Percentiles rank a stretch among this genome's conserved stretches.
Conservation (phyloP, 1,284 basidiomycete species). For the Fistulinella cinereoalba region DNA sequence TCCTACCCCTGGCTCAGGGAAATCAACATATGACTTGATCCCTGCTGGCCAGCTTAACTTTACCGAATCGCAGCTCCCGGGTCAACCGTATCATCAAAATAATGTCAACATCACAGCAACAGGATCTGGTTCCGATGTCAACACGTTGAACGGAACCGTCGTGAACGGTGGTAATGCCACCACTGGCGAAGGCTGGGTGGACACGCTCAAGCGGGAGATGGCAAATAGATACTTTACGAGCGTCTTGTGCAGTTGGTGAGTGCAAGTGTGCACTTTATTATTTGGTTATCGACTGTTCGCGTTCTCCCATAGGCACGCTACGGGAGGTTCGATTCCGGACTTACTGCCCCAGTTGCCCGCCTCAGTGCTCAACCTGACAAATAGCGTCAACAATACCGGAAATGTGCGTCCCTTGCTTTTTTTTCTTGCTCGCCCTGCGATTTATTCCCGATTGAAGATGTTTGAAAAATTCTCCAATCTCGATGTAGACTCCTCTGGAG, state of each 20-base stretch:
- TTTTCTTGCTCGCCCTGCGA: too few species aligned
- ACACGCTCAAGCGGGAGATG: constrained; percentile 63
- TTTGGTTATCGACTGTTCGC: constrained; percentile 29
- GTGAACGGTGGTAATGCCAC: constrained; percentile 70
- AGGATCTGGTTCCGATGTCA: constrained; percentile 59
- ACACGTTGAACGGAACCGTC: constrained; percentile 58
- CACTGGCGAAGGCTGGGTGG: constrained; percentile 64
- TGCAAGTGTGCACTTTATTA: constrained; percentile 26
- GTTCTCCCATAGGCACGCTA: constrained; percentile 50
- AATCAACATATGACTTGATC: constrained; percentile 66
- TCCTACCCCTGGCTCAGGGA: constrained; percentile 45
- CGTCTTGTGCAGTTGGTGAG: constrained; percentile 89
- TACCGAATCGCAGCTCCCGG: constrained; percentile 61
- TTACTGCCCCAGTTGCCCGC: constrained; percentile 68
- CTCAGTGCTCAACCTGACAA: constrained; percentile 71
- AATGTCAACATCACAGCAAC: constrained; percentile 52
- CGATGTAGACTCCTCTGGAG: constrained; percentile 81
- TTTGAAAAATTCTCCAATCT: constrained; percentile 83
- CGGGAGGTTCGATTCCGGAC: constrained; percentile 75
- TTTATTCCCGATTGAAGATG: constrained; percentile 51
- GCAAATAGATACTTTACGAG: constrained; percentile 82
- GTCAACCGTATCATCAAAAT: constrained; percentile 51
- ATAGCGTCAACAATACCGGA: constrained; percentile 65
- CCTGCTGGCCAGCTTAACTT: constrained; percentile 75
- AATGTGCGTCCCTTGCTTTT: constrained; percentile 49